Evolutionary conservation across 495 filamentous ascomycete species (phyloP), one percentile per base, ranked within the genome.

Genomic region (Daldinia grandis): DNA sequence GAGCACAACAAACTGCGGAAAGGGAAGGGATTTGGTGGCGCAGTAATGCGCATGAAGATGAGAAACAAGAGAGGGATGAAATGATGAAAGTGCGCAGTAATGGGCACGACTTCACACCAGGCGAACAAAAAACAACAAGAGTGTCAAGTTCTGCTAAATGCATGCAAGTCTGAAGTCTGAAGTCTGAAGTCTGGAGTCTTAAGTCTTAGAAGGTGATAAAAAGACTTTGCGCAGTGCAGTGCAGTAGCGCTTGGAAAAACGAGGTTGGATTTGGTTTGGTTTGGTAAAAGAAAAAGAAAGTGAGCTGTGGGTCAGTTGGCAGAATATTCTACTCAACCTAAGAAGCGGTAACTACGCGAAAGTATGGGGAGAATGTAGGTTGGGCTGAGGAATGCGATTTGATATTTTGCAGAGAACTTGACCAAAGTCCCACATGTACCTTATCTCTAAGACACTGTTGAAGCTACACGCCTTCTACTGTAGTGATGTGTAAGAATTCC

Each of bases 1-100:
- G 37, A 37, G 17, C 33, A 40, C 14, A 53, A 63, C 17, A 27
- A 50, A 51, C 21, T 57, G 37, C 33, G 27, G 42, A 40, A 62
- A 51, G 10, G 37, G 33, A 47, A 31, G 55, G 17, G 35, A 3
- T 15, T 24, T 50, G 62, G 17, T 44, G 30, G 53, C 57, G 57
- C 8, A 56, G n/a, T 49, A 38, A 42, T 24, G 30, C 27, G 30
- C 19, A 62, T 27, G 35, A 24, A 37, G n/a, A 55, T 12, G 21
- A 30, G 19, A 33, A 35, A 42, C 2, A 42, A 49, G 38, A 6
- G 9, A n/a, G 19, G 42, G 28, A 31, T 19, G 9, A 56, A 17
- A 56, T 9, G 17, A 35, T 24, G 17, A 47, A 9, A 24, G 19
- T 47, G 19, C 19, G 19, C 8, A 47, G 19, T 47, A 21, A 47